phyloP scores from a whole-genome alignment of 345 rosid genomes.

The Turnera subulata region DNA sequence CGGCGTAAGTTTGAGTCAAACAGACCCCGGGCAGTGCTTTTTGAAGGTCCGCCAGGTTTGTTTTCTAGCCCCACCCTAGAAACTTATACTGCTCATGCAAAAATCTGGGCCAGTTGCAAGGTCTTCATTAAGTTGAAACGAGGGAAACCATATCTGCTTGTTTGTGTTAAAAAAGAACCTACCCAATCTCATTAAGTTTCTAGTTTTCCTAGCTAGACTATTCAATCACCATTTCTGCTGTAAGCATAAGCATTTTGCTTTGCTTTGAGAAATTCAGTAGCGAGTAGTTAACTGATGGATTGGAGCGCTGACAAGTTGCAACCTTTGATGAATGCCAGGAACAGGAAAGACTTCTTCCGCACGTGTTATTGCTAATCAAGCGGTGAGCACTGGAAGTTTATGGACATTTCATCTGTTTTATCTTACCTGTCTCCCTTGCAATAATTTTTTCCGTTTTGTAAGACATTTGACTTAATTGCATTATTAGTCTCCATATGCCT shows the following conservation, averaged over 20 bases:
- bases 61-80: conserved; percentile 3
- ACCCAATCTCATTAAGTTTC: too few species aligned
- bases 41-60: conserved; percentile 97
- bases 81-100: background rate
- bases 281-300: conserved; percentile 6
- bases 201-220: too few species aligned
- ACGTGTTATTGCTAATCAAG: conserved; percentile 85
- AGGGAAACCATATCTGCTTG: too few species aligned
- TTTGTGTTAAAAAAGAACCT: too few species aligned
- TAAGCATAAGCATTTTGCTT: background rate
- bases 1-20: conserved; percentile 80
- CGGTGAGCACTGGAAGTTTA: conserved; percentile 46
- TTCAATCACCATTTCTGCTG: too few species aligned
- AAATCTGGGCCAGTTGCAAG: too few species aligned
- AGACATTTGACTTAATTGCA: background rate
- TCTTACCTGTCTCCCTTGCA: too few species aligned
- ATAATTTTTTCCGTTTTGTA: background rate
- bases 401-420: background rate
- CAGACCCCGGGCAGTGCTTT: conserved; percentile 90
- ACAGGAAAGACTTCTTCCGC: conserved; percentile 98
- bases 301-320: conserved; percentile 6
- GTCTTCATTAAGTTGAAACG: too few species aligned
- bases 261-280: too few species aligned
- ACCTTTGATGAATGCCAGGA: conserved; percentile 41
- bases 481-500: background rate